Evolutionary conservation across 2,329 filamentous ascomycete species (phyloP).

Genomic region (Talaromyces pinophilus): DNA sequence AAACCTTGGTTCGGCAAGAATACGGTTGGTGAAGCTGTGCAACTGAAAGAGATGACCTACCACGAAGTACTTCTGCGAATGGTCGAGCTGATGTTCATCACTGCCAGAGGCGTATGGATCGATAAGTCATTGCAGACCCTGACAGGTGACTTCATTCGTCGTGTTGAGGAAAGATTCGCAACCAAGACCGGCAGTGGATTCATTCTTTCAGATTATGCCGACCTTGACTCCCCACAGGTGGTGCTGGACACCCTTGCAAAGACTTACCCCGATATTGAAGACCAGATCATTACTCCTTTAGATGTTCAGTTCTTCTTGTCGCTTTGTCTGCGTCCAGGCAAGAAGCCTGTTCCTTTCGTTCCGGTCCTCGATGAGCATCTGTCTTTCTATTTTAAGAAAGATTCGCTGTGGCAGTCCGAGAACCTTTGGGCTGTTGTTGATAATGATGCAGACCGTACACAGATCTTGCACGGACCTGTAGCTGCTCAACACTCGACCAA

Average conservation of each 20-base stretch:
- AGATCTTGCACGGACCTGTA: conserved; percentile 95
- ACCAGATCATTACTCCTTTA: conserved; percentile 92
- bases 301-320: conserved; percentile 96
- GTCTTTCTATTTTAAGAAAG: conserved; percentile 99
- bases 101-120: conserved; percentile 88
- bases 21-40: conserved; percentile 73
- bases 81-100: conserved; percentile 87
- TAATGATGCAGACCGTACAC: conserved; percentile 92
- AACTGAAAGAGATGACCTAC: conserved; percentile 95
- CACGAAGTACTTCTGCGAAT: conserved; percentile 80
- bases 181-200: neutral
- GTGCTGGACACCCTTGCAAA: neutral
- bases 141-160: conserved; percentile 92
- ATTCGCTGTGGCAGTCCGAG: conserved; percentile 98
- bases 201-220: neutral
- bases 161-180: conserved; percentile 81
- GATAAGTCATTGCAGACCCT: conserved; percentile 78
- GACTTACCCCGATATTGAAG: neutral
- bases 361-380: conserved; percentile 92
- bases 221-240: neutral
- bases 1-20: conserved; percentile 96
- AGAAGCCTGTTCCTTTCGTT: conserved; percentile 97
- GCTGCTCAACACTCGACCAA: conserved; percentile 86
- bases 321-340: conserved; percentile 83
- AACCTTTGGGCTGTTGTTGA: conserved; percentile 92